Evolutionary conservation across 2,329 filamentous ascomycete genomes (phyloP), one percentile per base, ranked within the genome.

Genomic region (Epicoccum nigrum): DNA sequence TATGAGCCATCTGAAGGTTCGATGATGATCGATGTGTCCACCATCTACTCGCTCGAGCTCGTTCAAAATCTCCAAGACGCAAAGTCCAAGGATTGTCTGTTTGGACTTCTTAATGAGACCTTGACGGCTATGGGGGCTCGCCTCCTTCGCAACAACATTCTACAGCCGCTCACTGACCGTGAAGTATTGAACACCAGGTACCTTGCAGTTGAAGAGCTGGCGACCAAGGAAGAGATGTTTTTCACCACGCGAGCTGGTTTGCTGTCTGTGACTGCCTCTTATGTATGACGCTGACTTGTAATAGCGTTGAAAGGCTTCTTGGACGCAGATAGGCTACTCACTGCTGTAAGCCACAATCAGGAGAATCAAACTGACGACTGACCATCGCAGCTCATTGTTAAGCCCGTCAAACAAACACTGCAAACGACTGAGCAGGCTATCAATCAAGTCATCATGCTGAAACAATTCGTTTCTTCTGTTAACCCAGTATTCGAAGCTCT

Each of bases 1-100:
- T 97, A 96, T 61, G 87, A 93, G 64, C 88, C 92, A 1, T 92
- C 91, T 0, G 90, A 96, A 67, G 89, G 93, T 19, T 90, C 91
- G 0, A 96, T 97, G 92, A 90, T 96, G 83, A 95, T 97, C 62
- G 93, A 97, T 64, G 81, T 94, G 2, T 88, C 90, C 0, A 96
- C 92, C 0, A 90, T 97, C 21, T 83, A 87, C 30, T 91, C 91
- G 0, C 79, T 99, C 3, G 94, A 99, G 70, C 81, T 99, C 5
- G 88, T 97, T 20, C 91, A 96, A 64, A 99, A 97, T 59, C 68
- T 92, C 0, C 86, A 89, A 11, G 86, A 88, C 60, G 67, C 85
- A 0, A 92, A 88, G 59, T 96, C 92, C 0, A 90, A 86, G 56
- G 85, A 93, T 31, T 93, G 88, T 58, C 77, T 99, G 0, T 93